A percentile compares a stretch with the other conserved stretches of the same genome.
These are phyloP conservation scores for Debaryomyces udenii DNA, from an alignment of 1,139 yeast genomes.

Conservation along the genomic window DNA sequence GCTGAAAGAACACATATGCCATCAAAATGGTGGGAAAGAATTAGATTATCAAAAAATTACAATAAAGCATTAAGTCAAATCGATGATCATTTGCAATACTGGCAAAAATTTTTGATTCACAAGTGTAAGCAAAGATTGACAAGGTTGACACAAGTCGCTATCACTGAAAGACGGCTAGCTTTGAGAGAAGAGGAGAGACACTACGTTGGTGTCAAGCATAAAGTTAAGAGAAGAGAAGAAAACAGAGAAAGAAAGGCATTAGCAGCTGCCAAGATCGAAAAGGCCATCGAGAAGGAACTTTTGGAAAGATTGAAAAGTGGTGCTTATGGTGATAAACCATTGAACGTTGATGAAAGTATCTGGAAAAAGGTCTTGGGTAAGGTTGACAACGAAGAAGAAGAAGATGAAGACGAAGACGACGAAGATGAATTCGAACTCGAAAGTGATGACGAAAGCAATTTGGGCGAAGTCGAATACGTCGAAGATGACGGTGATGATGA, in stretches of 20 bases:
- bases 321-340: conserved; percentile 96
- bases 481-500: conserved; percentile 89
- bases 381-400: conserved; percentile 61
- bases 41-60: conserved; percentile 85
- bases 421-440: conserved; percentile 62
- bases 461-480: conserved; percentile 81
- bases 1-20: conserved; percentile 98
- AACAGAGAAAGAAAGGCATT: conserved; percentile 95
- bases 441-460: conserved; percentile 61
- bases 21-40: conserved; percentile 90
- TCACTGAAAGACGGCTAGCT: conserved; percentile 93
- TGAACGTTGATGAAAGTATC: conserved; percentile 91
- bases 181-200: conserved; percentile 90
- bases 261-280: conserved; percentile 95
- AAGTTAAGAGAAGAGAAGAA: conserved; percentile 91
- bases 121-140: conserved; percentile 96
- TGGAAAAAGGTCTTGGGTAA: conserved; percentile 93
- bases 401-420: conserved; percentile 60
- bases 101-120: conserved; percentile 91
- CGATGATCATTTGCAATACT: conserved; percentile 82
- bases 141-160: conserved; percentile 90
- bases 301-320: conserved; percentile 94
- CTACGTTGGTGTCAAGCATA: conserved; percentile 88
- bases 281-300: conserved; percentile 92
- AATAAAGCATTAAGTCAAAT: conserved; percentile 84